Evolutionary conservation across 495 filamentous ascomycete genomes (phyloP).

Genomic region (Aspergillus ostianus): DNA sequence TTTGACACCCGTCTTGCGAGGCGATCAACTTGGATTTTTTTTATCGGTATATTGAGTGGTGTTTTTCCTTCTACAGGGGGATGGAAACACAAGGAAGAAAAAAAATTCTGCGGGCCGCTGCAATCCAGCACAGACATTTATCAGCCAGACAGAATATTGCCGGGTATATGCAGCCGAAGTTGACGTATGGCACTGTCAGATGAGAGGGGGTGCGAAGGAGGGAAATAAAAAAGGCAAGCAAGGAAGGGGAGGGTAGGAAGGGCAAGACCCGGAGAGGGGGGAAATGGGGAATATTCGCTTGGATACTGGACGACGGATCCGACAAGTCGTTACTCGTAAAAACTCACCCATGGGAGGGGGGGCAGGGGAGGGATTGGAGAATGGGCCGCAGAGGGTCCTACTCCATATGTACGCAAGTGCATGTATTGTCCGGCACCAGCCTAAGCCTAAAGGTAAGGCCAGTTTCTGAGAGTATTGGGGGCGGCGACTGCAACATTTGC

Average conservation of each 20-base stretch:
- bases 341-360: constrained; percentile 5
- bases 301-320: constrained; percentile 10
- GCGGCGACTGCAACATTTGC: constrained; percentile 22
- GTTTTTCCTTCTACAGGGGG: background rate
- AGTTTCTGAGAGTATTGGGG: constrained; percentile 18
- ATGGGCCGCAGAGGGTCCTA: constrained; percentile 20
- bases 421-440: constrained; percentile 18
- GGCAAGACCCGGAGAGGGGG: constrained; percentile 1
- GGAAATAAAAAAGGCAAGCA: background rate
- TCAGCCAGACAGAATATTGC: constrained; percentile 14
- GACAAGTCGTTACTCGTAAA: constrained; percentile 10
- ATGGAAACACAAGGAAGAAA: constrained; percentile 4
- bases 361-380: constrained; percentile 8
- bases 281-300: constrained; percentile 5
- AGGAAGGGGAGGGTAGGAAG: constrained; percentile 4
- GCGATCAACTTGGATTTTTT: too few relatives aligned
- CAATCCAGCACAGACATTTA: constrained; percentile 16
- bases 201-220: constrained; percentile 8
- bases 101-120: constrained; percentile 12
- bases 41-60: too few relatives aligned
- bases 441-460: constrained; percentile 10
- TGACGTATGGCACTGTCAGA: constrained; percentile 12
- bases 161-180: constrained; percentile 25
- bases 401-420: constrained; percentile 22
- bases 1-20: too few relatives aligned